Evolutionary conservation across 108 stramenopile genomes (phyloP).

Genomic region (Skeletonema costatum): DNA sequence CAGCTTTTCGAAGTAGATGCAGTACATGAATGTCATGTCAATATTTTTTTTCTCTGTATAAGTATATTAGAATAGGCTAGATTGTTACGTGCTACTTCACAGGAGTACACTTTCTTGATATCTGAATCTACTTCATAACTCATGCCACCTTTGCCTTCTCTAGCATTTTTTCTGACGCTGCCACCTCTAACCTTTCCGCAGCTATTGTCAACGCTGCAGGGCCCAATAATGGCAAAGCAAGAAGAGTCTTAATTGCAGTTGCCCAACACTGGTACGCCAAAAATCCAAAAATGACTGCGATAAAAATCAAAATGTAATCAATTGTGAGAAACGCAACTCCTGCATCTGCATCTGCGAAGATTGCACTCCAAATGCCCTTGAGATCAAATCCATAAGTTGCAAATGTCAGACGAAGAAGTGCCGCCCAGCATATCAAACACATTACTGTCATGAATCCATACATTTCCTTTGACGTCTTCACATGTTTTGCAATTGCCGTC

Average conservation of each 20-base stretch:
- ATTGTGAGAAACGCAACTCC: constrained; percentile 46
- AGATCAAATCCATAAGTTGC: constrained; percentile 18
- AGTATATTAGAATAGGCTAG: too few relatives aligned
- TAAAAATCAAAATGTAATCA: constrained; percentile 34
- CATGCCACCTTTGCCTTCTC: background rate
- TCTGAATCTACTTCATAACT: background rate
- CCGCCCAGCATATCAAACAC: constrained; percentile 25
- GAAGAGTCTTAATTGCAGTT: constrained; percentile 25
- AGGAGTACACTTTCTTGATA: too few relatives aligned
- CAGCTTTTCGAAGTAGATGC: background rate
- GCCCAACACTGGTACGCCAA: constrained; percentile 22
- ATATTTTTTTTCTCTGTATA: background rate
- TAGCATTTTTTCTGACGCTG: background rate
- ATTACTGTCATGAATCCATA: constrained; percentile 11
- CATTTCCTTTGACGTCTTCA: background rate
- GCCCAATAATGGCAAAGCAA: constrained; percentile 30
- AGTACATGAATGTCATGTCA: too few relatives aligned
- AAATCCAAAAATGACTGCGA: constrained; percentile 4
- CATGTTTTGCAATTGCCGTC: constrained; percentile 8
- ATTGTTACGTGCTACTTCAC: too few relatives aligned
- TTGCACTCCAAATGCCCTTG: constrained; percentile 22
- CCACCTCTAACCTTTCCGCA: background rate
- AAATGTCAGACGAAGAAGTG: constrained; percentile 12
- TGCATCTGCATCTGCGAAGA: constrained; percentile 41
- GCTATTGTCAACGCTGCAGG: constrained; percentile 17